phyloP scores from a whole-genome alignment of 2,329 filamentous ascomycete species.

The Corinectria fuckeliana region DNA sequence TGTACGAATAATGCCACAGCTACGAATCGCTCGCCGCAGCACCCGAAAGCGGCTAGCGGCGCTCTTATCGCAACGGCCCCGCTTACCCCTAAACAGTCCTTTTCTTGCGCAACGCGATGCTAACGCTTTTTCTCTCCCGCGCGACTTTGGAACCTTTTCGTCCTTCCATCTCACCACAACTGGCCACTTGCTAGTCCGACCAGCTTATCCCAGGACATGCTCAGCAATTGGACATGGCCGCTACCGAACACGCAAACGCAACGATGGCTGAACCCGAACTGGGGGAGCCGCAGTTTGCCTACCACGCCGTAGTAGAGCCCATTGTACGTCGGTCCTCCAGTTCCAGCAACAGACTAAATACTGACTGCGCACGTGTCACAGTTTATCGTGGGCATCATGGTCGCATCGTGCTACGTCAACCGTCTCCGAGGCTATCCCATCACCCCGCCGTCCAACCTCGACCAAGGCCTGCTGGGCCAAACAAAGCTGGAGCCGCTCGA shows the following conservation, averaged over 20 bases:
- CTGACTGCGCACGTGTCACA: constrained; percentile 14
- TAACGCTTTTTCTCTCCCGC: too few relatives aligned
- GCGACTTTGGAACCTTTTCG: too few relatives aligned
- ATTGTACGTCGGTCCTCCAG: too few relatives aligned
- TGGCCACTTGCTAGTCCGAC: too few relatives aligned
- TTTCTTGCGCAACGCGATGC: too few relatives aligned
- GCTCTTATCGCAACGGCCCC: too few relatives aligned
- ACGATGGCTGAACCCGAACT: constrained; percentile 29
- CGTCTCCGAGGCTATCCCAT: constrained; percentile 36
- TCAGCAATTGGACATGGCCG: constrained; percentile 7
- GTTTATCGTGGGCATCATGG: constrained; percentile 39
- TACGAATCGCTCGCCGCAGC: too few relatives aligned
- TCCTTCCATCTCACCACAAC: too few relatives aligned
- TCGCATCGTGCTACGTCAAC: constrained; percentile 40
- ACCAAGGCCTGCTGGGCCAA: constrained; percentile 34
- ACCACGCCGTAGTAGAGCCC: constrained; percentile 37
- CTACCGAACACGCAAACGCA: neutral
- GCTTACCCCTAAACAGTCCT: too few relatives aligned
- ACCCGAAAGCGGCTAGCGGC: too few relatives aligned
- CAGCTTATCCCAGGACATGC: constrained; percentile 17
- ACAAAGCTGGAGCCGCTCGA: constrained; percentile 32
- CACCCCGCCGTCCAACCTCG: constrained; percentile 24
- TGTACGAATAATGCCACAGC: too few relatives aligned
- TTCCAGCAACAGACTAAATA: too few relatives aligned
- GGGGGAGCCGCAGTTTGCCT: constrained; percentile 39